A percentile compares a stretch with the other conserved stretches of the same genome.
Evolutionary conservation across 441 rosid species (phyloP).

Genomic region (Dalechampia spathulata): DNA sequence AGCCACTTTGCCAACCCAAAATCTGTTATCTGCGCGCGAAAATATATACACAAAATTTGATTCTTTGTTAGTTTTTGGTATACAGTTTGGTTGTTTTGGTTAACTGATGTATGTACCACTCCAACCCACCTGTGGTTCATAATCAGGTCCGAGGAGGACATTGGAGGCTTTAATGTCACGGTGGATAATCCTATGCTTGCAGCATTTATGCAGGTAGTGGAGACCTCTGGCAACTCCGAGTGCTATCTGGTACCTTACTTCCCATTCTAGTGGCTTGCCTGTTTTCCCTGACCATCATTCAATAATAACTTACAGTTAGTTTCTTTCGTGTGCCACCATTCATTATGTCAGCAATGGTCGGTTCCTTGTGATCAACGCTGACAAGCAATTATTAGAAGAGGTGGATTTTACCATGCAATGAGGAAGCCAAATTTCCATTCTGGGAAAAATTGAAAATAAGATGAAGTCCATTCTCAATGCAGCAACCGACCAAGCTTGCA

Average conservation of each 20-base stretch:
- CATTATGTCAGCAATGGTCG: too few species aligned
- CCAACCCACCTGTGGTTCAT: conserved; percentile 72
- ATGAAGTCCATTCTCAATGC: conserved; percentile 78
- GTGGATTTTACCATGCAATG: conserved; percentile 79
- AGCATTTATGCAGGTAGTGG: conserved; percentile 87
- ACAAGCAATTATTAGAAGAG: too few species aligned
- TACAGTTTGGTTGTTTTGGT: too few species aligned
- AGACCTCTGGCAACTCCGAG: conserved; percentile 78
- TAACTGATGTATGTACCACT: too few species aligned
- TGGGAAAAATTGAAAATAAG: conserved; percentile 74
- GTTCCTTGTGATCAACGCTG: too few species aligned
- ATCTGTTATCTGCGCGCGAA: conserved; percentile 55
- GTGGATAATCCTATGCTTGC: conserved; percentile 83
- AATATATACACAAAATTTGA: neutral
- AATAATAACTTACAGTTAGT: too few species aligned
- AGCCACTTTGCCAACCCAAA: conserved; percentile 96
- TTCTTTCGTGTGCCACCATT: too few species aligned
- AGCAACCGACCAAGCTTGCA: conserved; percentile 73
- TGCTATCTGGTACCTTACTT: conserved; percentile 61
- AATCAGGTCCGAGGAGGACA: conserved; percentile 83
- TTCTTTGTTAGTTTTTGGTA: too few species aligned
- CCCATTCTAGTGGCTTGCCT: conserved; percentile 49
- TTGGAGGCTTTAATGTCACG: conserved; percentile 93
- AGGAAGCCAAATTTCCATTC: conserved; percentile 69
- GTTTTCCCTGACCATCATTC: conserved; percentile 33